Conservation (phyloP, 345 rosid species). For the Lepidium aucheri region DNA sequence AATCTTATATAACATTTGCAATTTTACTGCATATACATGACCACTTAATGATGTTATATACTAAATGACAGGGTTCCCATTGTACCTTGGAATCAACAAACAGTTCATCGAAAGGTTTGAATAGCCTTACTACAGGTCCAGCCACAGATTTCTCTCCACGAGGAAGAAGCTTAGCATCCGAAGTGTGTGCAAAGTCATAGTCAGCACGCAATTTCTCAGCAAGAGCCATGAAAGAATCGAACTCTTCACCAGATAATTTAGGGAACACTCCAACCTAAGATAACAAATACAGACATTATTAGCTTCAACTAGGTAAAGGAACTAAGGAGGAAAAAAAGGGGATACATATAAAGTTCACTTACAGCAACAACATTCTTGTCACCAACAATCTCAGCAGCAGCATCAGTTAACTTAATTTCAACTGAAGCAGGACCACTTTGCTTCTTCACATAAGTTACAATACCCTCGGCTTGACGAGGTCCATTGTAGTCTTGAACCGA, state of each 20-base stretch:
- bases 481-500: slow-evolving; percentile 79
- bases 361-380: slow-evolving; percentile 68
- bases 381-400: slow-evolving; percentile 46
- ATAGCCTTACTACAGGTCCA: slow-evolving; percentile 86
- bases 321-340: background rate
- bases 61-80: background rate
- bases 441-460: slow-evolving; percentile 67
- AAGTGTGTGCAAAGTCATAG: slow-evolving; percentile 79
- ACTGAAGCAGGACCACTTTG: slow-evolving; percentile 91
- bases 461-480: slow-evolving; percentile 93
- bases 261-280: slow-evolving; percentile 91
- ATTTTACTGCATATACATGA: background rate
- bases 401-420: slow-evolving; percentile 60
- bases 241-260: slow-evolving; percentile 79
- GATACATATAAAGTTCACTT: slow-evolving; percentile 19
- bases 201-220: slow-evolving; percentile 87
- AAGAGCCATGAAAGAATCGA: slow-evolving; percentile 52
- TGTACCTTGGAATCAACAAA: slow-evolving; percentile 73
- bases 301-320: background rate
- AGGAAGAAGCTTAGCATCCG: slow-evolving; percentile 83
- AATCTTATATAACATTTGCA: background rate
- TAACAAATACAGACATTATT: background rate
- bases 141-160: slow-evolving; percentile 73
- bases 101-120: slow-evolving; percentile 95
- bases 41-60: background rate